phyloP scores from a whole-genome alignment of 2,329 filamentous ascomycete genomes.

The Septoria petroselini region DNA sequence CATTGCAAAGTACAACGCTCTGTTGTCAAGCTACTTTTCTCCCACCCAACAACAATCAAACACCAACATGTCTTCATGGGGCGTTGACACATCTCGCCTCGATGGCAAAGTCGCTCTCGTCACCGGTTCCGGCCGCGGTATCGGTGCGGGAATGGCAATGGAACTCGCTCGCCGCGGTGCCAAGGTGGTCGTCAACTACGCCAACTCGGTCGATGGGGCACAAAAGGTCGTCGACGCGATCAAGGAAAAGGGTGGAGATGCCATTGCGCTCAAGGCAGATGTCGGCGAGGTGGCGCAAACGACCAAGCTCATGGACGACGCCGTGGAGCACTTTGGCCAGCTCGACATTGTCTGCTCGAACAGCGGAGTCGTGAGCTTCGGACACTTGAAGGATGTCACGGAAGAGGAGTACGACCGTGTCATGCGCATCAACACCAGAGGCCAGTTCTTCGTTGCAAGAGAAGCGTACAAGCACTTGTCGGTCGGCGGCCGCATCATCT shows the following conservation, averaged over 20 bases:
- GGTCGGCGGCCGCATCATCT: conserved; percentile 52
- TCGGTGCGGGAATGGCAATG: conserved; percentile 63
- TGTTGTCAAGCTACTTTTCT: conserved; percentile 25
- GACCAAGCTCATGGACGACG: conserved; percentile 60
- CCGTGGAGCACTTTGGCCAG: conserved; percentile 61
- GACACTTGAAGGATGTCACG: conserved; percentile 53
- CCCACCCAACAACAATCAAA: conserved; percentile 2
- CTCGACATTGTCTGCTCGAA: conserved; percentile 70
- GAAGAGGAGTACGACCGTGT: conserved; percentile 58
- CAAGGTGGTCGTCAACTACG: conserved; percentile 65
- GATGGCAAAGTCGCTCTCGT: conserved; percentile 56
- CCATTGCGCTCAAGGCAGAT: conserved; percentile 65
- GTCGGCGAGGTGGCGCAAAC: conserved; percentile 64
- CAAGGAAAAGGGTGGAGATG: conserved; percentile 61
- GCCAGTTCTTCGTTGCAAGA: conserved; percentile 61
- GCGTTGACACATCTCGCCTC: conserved; percentile 49
- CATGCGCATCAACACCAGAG: conserved; percentile 61
- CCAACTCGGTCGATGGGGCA: conserved; percentile 62
- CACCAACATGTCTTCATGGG: conserved; percentile 33
- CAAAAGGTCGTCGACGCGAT: conserved; percentile 65
- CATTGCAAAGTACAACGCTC: conserved; percentile 27
- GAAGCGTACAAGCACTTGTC: conserved; percentile 55
- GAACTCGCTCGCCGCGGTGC: conserved; percentile 64
- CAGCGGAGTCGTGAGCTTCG: conserved; percentile 57
- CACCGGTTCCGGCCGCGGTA: conserved; percentile 59